phyloP scores from a whole-genome alignment of 768 basidiomycete species.

The Mycena venus region DNA sequence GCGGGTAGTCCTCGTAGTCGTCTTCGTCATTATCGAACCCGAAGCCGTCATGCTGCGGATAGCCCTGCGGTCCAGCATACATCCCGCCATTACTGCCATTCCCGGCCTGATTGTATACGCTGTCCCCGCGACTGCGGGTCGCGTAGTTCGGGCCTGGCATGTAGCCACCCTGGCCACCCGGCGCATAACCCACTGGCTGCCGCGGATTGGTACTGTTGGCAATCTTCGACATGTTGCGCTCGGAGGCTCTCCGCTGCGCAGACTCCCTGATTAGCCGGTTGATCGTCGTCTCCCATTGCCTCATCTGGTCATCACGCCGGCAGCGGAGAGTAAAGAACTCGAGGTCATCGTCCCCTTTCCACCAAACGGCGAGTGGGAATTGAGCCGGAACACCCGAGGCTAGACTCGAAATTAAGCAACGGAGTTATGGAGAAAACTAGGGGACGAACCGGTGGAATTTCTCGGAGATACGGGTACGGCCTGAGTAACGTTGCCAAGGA shows the following conservation, averaged over 20 bases:
- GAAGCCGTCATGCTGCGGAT: slow-evolving; percentile 77
- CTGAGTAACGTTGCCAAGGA: slow-evolving; percentile 94
- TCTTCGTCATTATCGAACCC: slow-evolving; percentile 80
- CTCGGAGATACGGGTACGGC: slow-evolving; percentile 74
- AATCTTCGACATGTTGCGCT: slow-evolving; percentile 71
- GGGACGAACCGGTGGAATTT: slow-evolving; percentile 69
- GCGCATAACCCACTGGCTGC: slow-evolving; percentile 39
- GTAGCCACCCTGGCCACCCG: slow-evolving; percentile 50
- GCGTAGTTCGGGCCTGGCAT: slow-evolving; percentile 36
- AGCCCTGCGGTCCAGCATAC: slow-evolving; percentile 65
- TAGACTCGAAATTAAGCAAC: slow-evolving; percentile 36
- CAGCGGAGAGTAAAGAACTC: slow-evolving; percentile 97
- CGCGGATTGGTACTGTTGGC: slow-evolving; percentile 64
- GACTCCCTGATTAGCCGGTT: slow-evolving; percentile 88
- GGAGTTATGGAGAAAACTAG: neutral
- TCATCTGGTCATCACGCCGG: slow-evolving; percentile 91
- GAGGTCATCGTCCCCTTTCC: slow-evolving; percentile 93
- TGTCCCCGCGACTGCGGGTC: slow-evolving; percentile 51
- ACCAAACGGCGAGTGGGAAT: slow-evolving; percentile 91
- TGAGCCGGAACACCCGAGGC: slow-evolving; percentile 66
- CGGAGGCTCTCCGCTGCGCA: slow-evolving; percentile 76
- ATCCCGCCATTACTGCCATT: slow-evolving; percentile 36
- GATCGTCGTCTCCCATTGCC: slow-evolving; percentile 92
- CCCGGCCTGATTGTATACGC: slow-evolving; percentile 53
- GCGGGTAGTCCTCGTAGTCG: slow-evolving; percentile 83